phyloP scores from a whole-genome alignment of 2,329 filamentous ascomycete genomes.

The Talaromyces rugulosus region DNA sequence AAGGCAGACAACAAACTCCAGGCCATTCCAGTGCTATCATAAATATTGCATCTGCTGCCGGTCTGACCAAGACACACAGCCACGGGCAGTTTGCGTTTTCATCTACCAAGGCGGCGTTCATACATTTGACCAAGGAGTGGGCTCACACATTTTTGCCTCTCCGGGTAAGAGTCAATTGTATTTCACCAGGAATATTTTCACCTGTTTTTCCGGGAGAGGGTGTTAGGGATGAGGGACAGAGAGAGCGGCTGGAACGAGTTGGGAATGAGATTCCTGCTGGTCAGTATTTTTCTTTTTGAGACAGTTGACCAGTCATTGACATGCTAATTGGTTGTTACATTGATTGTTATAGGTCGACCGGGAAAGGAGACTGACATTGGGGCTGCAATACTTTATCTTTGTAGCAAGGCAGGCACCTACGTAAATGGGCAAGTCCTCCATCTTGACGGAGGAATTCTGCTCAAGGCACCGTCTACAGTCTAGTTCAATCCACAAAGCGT shows the following conservation, averaged over 20 bases:
- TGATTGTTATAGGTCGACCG: slow-evolving; percentile 27
- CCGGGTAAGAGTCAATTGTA: slow-evolving; percentile 55
- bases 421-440: slow-evolving; percentile 46
- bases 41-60: slow-evolving; percentile 51
- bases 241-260: slow-evolving; percentile 51
- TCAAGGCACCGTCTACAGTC: slow-evolving; percentile 12
- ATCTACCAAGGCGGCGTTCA: slow-evolving; percentile 44
- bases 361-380: slow-evolving; percentile 60
- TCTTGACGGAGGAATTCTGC: slow-evolving; percentile 21
- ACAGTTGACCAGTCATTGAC: not conserved
- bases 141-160: slow-evolving; percentile 52
- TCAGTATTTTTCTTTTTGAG: slow-evolving; percentile 18
- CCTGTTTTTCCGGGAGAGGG: slow-evolving; percentile 55
- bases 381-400: slow-evolving; percentile 51
- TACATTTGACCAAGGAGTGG: slow-evolving; percentile 55
- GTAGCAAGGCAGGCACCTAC: slow-evolving; percentile 40
- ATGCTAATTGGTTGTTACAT: not conserved
- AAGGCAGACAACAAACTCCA: slow-evolving; percentile 42
- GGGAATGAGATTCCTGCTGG: slow-evolving; percentile 46
- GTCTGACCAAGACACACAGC: slow-evolving; percentile 48
- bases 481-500: not conserved
- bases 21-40: slow-evolving; percentile 50
- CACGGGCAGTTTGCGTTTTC: slow-evolving; percentile 53
- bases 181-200: slow-evolving; percentile 54
- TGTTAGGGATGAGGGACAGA: slow-evolving; percentile 48